These are phyloP conservation scores for Teunomyces aglyptinius DNA, from an alignment of 805 yeast species.

Conservation along the genomic window DNA sequence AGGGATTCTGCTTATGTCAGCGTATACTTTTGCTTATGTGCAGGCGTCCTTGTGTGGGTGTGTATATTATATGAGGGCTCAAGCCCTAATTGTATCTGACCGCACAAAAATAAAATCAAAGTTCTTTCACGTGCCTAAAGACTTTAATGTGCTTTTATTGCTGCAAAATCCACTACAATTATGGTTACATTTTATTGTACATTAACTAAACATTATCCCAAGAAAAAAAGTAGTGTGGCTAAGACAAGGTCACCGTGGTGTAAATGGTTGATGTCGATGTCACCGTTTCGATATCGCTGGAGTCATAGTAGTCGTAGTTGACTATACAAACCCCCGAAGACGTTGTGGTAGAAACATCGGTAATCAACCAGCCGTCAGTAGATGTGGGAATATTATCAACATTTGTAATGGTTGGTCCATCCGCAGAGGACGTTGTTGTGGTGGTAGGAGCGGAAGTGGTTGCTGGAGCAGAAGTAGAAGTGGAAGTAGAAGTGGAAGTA, in stretches of 20 bases:
- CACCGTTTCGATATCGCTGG: slow-evolving; percentile 26
- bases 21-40: background rate
- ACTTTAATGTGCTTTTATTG: background rate
- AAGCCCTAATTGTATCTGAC: background rate
- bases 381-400: slow-evolving; percentile 17
- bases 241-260: slow-evolving; percentile 30
- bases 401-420: slow-evolving; percentile 25
- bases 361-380: slow-evolving; percentile 34
- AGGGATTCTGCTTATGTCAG: slow-evolving; percentile 4
- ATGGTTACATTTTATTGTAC: background rate
- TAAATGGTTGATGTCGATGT: slow-evolving; percentile 39
- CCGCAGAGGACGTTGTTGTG: slow-evolving; percentile 11
- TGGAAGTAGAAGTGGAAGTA: background rate
- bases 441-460: slow-evolving; percentile 5
- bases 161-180: background rate
- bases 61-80: background rate
- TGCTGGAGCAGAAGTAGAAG: background rate
- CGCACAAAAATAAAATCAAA: background rate
- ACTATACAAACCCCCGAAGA: slow-evolving; percentile 34
- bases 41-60: background rate
- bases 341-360: slow-evolving; percentile 28
- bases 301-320: slow-evolving; percentile 35
- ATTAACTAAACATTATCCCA: slow-evolving; percentile 5
- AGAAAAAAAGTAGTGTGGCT: background rate
- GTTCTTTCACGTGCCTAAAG: background rate